These are phyloP conservation scores for Cyberlindnera maritima DNA, from an alignment of 805 yeast species.

Conservation along the genomic window DNA sequence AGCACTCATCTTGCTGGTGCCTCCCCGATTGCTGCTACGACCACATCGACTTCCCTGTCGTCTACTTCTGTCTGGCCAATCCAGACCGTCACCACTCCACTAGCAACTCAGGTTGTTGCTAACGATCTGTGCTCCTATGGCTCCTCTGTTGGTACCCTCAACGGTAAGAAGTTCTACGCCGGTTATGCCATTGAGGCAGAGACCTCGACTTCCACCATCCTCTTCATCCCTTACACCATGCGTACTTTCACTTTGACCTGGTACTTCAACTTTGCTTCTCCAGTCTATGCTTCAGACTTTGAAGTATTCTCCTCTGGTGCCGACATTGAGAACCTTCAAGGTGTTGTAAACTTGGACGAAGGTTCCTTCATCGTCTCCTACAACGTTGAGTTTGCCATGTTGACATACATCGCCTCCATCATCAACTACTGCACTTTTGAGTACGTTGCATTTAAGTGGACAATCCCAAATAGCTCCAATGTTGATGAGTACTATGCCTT, in stretches of 20 bases:
- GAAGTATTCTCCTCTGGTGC: constrained; percentile 8
- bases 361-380: constrained; percentile 15
- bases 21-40: background rate
- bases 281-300: constrained; percentile 14
- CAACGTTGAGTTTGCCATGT: constrained; percentile 5
- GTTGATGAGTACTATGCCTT: constrained; percentile 3
- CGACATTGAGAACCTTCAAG: constrained; percentile 5
- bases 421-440: constrained; percentile 12
- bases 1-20: background rate
- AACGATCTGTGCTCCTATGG: constrained; percentile 5
- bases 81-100: background rate
- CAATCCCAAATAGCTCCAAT: background rate
- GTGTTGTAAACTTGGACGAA: constrained; percentile 18
- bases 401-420: constrained; percentile 3
- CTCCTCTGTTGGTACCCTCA: constrained; percentile 2
- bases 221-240: background rate
- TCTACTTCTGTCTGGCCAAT: background rate
- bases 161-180: constrained; percentile 9
- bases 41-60: background rate
- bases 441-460: constrained; percentile 13
- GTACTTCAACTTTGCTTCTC: constrained; percentile 14
- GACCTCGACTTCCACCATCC: background rate
- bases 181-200: constrained; percentile 6
- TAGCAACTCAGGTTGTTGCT: background rate
- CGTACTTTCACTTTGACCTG: constrained; percentile 10